These are phyloP conservation scores for Chalciporus chontae DNA, from an alignment of 768 basidiomycete genomes.

Conservation along the genomic window DNA sequence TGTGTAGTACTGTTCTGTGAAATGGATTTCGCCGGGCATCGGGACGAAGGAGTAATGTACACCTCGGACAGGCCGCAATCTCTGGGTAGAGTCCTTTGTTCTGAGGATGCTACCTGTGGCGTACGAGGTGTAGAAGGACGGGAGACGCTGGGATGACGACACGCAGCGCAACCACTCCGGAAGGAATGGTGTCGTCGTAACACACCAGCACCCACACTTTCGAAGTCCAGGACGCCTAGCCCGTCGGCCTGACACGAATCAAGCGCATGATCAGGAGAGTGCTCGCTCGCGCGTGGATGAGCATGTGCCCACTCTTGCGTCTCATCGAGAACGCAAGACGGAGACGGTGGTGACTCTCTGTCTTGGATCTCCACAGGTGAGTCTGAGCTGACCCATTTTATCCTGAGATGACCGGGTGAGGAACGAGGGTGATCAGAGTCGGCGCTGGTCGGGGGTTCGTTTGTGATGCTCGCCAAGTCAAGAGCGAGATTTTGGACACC, in stretches of 20 bases:
- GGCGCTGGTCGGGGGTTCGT: neutral
- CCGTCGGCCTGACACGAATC: neutral
- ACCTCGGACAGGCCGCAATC: neutral
- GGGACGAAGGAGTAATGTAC: neutral
- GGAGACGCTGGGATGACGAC: slow-evolving; percentile 20
- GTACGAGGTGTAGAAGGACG: slow-evolving; percentile 10
- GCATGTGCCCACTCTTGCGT: neutral
- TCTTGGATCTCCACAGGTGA: slow-evolving; percentile 3
- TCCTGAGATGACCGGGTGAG: slow-evolving; percentile 6
- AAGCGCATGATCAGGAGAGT: slow-evolving; percentile 1
- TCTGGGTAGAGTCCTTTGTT: neutral
- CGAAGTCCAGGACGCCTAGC: slow-evolving; percentile 12
- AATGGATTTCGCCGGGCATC: neutral
- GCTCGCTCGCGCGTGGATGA: neutral
- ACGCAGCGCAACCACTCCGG: slow-evolving; percentile 29
- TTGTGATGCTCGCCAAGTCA: slow-evolving; percentile 14
- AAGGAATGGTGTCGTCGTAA: slow-evolving; percentile 15
- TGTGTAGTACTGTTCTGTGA: neutral
- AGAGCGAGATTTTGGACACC: slow-evolving; percentile 17
- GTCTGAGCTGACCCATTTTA: slow-evolving; percentile 18
- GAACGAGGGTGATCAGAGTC: neutral
- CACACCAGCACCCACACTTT: slow-evolving; percentile 4
- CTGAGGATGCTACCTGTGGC: neutral
- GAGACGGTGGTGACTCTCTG: slow-evolving; percentile 5
- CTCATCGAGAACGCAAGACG: slow-evolving; percentile 2